Conservation (phyloP, 306 rosid species). For the Malus asiatica region DNA sequence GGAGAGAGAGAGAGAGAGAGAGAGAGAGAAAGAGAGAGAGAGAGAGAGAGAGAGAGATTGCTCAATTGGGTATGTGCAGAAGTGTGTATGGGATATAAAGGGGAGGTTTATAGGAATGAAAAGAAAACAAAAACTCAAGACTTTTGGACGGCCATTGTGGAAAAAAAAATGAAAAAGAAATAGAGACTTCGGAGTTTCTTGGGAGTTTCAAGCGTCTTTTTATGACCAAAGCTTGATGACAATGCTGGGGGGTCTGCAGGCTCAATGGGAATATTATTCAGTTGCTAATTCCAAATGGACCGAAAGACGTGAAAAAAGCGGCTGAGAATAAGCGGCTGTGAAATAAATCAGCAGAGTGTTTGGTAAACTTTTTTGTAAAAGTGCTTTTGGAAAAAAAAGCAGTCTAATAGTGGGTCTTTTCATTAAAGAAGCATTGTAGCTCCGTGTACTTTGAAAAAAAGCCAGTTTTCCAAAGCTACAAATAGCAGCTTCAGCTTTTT, state of each 20-base stretch:
- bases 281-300: neutral
- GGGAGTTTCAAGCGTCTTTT: slow-evolving; percentile 34
- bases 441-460: too few relatives aligned
- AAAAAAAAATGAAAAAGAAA: too few relatives aligned
- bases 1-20: neutral
- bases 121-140: neutral
- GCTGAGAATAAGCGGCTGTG: too few relatives aligned
- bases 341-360: too few relatives aligned
- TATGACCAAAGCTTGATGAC: slow-evolving; percentile 32
- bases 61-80: neutral
- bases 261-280: neutral
- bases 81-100: slow-evolving; percentile 27
- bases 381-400: too few relatives aligned
- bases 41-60: neutral
- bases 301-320: neutral
- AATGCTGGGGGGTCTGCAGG: slow-evolving; percentile 21
- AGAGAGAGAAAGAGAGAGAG: too few relatives aligned
- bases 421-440: too few relatives aligned
- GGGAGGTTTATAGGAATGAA: neutral
- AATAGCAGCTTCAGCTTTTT: too few relatives aligned
- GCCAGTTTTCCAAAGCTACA: too few relatives aligned
- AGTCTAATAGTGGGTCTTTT: too few relatives aligned
- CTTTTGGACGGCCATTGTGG: slow-evolving; percentile 24
- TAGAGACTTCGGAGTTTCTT: neutral
- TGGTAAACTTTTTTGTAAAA: too few relatives aligned